Base-by-base conservation (phyloP, 2,329 filamentous ascomycete genomes). In the Fusarium foetens region DNA sequence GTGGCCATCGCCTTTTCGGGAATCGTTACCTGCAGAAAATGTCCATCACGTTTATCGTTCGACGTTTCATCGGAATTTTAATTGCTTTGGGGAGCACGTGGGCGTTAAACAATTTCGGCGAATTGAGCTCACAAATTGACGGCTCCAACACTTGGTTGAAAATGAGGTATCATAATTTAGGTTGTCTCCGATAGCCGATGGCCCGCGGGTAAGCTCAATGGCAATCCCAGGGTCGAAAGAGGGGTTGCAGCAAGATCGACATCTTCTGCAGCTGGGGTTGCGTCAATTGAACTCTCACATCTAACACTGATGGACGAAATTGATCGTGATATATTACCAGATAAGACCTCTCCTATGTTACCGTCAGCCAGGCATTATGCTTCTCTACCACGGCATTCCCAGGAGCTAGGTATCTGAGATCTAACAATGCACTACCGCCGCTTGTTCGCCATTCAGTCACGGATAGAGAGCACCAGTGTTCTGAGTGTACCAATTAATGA, bases 381-480 rank as follows among this genome's bases (percentile, higher is more conserved):
- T 31, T 3, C 8, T n/a, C 8, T 21, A 13, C 3, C 12, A 9
- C 25, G 8, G 25, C 17, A 21, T 10, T 14, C 21, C 14, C 13
- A 8, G 9, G 8, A 19, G 8, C 25, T 21, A 17, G 6, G 8
- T 31, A 3, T 31, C 2, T 7, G 10, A 25, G 16, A 16, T 23
- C 21, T 17, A 17, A 8, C 2, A n/a, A 17, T 23, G 8, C 6
- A 49, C 10, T 5, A 7, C 5, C 3, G 0, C 7, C 3, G 0
- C 9, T 11, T 6, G 5, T 3, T 39, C 19, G 8, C 8, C 13
- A 27, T 39, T 9, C 11, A 0, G 21, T 33, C 16, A 51, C 11
- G 1, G 10, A 17, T 2, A 5, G 5, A 17, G 13, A 10, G 16
- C 11, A 17, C 8, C 11, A 19, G 16, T 5, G 16, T 10, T 19